Evolutionary conservation across 129 eudicot genomes (phyloP).

Genomic region (Flaveria brownii): DNA sequence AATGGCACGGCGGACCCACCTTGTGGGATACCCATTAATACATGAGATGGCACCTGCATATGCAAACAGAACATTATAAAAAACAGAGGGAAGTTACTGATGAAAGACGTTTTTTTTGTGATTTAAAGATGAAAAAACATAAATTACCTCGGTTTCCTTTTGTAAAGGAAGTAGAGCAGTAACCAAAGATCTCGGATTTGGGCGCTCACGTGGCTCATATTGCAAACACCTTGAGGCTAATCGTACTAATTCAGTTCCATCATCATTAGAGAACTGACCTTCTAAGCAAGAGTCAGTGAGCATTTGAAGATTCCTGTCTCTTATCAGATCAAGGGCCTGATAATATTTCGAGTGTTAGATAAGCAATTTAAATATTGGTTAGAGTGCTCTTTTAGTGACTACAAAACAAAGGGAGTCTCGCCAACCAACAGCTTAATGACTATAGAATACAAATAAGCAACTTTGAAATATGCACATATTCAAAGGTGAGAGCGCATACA

Average conservation of each 20-base stretch:
- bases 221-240: constrained; percentile 91
- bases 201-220: constrained; percentile 95
- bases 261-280: constrained; percentile 93
- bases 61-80: not conserved
- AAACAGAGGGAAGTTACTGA: not conserved
- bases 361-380: not conserved
- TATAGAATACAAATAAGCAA: not conserved
- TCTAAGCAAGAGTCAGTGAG: constrained; percentile 96
- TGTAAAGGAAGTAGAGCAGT: constrained; percentile 86
- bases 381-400: not conserved
- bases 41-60: constrained; percentile 74
- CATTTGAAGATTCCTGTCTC: constrained; percentile 95
- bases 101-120: not conserved
- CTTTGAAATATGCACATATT: not conserved
- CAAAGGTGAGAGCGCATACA: constrained; percentile 39
- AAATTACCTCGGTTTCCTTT: constrained; percentile 75
- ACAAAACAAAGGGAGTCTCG: not conserved
- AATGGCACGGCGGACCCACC: constrained; percentile 57
- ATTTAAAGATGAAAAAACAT: not conserved
- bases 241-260: constrained; percentile 90
- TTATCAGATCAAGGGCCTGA: constrained; percentile 95
- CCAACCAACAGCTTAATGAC: not conserved
- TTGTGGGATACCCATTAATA: constrained; percentile 76
- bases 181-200: constrained; percentile 86
- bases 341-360: constrained; percentile 20